Evolutionary conservation across 2,329 filamentous ascomycete species (phyloP).

Genomic region (Colletotrichum sidae): DNA sequence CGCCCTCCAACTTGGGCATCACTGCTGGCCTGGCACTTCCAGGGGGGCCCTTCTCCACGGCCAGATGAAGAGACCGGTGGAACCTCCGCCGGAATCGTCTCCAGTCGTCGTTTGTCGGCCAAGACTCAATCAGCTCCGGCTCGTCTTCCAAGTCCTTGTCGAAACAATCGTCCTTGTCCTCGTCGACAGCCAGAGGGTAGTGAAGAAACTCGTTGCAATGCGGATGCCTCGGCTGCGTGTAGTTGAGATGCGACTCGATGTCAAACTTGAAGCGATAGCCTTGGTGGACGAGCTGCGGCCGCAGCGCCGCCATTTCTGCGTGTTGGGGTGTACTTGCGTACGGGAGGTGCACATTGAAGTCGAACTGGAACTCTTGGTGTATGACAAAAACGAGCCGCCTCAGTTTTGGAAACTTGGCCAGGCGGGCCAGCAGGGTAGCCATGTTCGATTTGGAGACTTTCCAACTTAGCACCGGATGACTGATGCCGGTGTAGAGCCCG

Average conservation of each 20-base stretch:
- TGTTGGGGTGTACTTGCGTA: slow-evolving; percentile 34
- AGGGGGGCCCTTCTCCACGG: slow-evolving; percentile 46
- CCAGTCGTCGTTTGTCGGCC: slow-evolving; percentile 56
- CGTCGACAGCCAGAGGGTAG: slow-evolving; percentile 49
- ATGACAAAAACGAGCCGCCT: slow-evolving; percentile 57
- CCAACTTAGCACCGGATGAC: slow-evolving; percentile 58
- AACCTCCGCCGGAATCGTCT: slow-evolving; percentile 50
- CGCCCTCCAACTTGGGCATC: slow-evolving; percentile 37
- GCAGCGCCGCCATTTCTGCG: slow-evolving; percentile 37
- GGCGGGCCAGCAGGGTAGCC: slow-evolving; percentile 53
- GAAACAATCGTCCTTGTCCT: slow-evolving; percentile 44
- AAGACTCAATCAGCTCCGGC: slow-evolving; percentile 49
- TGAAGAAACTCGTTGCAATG: slow-evolving; percentile 54
- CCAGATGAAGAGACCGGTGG: slow-evolving; percentile 45
- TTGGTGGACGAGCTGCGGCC: slow-evolving; percentile 56
- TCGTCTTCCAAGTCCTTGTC: slow-evolving; percentile 39
- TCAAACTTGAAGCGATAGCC: slow-evolving; percentile 61
- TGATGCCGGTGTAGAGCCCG: slow-evolving; percentile 57
- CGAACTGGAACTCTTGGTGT: slow-evolving; percentile 61
- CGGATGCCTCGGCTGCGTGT: slow-evolving; percentile 54
- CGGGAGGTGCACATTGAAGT: slow-evolving; percentile 49
- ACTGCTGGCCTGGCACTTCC: slow-evolving; percentile 6
- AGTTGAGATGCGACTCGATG: slow-evolving; percentile 58
- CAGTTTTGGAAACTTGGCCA: slow-evolving; percentile 54
- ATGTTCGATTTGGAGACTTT: slow-evolving; percentile 57